These are phyloP conservation scores for Saposhnikovia divaricata DNA, from an alignment of 129 eudicot genomes.

Conservation along the genomic window DNA sequence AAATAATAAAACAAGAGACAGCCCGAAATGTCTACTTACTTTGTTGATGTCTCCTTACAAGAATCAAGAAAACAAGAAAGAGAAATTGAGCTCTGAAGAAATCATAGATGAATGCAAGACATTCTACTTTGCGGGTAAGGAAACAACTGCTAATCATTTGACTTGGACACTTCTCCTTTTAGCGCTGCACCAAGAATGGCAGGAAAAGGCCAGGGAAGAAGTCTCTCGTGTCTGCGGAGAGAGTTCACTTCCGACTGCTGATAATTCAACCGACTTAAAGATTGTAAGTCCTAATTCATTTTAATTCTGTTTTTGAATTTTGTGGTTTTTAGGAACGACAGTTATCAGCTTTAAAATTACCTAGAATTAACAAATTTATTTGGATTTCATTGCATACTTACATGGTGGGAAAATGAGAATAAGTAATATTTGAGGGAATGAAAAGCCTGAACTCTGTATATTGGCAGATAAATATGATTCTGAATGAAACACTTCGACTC, in stretches of 20 bases:
- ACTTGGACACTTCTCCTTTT: constrained; percentile 56
- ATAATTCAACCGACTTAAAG: constrained; percentile 37
- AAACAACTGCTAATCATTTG: constrained; percentile 51
- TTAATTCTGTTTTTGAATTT: not conserved
- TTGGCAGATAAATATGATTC: constrained; percentile 48
- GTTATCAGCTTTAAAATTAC: not conserved
- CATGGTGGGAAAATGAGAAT: not conserved
- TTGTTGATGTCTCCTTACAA: constrained; percentile 45
- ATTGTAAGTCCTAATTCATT: constrained; percentile 18
- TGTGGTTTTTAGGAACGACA: too few species aligned
- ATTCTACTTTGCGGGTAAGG: constrained; percentile 71
- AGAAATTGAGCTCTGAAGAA: constrained; percentile 34
- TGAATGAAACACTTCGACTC: constrained; percentile 56
- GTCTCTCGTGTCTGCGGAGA: constrained; percentile 23
- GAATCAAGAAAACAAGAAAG: constrained; percentile 26
- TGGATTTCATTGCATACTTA: not conserved
- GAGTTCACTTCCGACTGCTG: constrained; percentile 28
- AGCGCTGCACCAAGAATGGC: constrained; percentile 63
- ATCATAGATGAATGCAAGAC: constrained; percentile 66
- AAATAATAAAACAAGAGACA: constrained; percentile 22
- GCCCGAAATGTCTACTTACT: constrained; percentile 35
- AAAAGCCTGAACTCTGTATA: not conserved
- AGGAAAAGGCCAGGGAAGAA: constrained; percentile 51
- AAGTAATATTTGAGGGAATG: not conserved
- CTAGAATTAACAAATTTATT: not conserved